phyloP scores from a whole-genome alignment of 2,329 filamentous ascomycete species.

The Thermothelomyces thermophilus region DNA sequence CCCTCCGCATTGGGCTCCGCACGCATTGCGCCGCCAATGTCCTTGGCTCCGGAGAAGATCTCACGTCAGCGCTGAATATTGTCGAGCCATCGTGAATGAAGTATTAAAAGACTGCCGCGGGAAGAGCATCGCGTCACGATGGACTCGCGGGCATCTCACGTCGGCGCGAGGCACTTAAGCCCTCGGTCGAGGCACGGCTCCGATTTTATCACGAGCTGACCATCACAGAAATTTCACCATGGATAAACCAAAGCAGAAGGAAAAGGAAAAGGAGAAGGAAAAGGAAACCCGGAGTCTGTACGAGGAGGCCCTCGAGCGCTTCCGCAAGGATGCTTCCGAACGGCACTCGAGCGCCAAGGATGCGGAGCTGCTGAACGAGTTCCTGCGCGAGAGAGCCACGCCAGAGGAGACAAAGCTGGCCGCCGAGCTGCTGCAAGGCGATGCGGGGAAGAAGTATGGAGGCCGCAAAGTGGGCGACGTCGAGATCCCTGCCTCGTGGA shows the following conservation, averaged over 20 bases:
- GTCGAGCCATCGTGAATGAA: not conserved
- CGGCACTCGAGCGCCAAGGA: constrained; percentile 15
- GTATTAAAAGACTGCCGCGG: not conserved
- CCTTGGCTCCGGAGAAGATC: not conserved
- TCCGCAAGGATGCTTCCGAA: constrained; percentile 14
- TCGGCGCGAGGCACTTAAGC: not conserved
- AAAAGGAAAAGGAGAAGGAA: not conserved
- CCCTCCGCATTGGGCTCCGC: not conserved
- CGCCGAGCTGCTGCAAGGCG: constrained; percentile 14
- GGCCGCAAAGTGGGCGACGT: constrained; percentile 18
- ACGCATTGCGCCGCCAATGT: not conserved
- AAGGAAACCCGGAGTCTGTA: constrained; percentile 15
- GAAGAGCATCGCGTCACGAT: not conserved
- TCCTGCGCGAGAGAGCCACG: constrained; percentile 13
- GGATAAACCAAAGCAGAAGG: not conserved
- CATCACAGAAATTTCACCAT: not conserved
- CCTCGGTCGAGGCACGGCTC: no score
- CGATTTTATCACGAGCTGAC: not conserved
- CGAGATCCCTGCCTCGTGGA: constrained; percentile 21
- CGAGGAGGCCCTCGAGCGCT: constrained; percentile 18
- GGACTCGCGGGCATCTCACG: not conserved
- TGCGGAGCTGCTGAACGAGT: constrained; percentile 15
- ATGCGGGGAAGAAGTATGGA: constrained; percentile 21
- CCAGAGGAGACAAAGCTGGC: constrained; percentile 20
- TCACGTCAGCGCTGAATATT: not conserved